Base-by-base conservation (phyloP, 495 filamentous ascomycete genomes). In the Aspergillus heteromorphus region DNA sequence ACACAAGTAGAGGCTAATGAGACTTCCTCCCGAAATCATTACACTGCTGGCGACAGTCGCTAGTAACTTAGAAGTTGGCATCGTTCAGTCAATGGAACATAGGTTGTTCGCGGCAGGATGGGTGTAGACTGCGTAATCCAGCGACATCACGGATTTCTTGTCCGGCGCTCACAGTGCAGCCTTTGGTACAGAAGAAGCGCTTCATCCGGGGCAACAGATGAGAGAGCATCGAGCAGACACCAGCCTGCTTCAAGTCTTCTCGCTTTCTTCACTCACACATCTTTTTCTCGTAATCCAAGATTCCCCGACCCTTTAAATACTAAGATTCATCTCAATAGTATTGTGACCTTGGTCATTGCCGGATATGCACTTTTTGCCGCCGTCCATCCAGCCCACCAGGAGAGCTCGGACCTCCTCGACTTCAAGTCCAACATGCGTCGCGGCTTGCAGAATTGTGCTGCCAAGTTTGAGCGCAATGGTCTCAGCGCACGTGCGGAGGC, bases 351-450 rank as follows among this genome's bases (percentile, higher is more conserved):
- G 43, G 43, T 13, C 9, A 47, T 47, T 29, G 43, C 25, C 7
- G 43, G 43, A 29, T 23, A 23, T 8, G 43, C 43, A 23, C 21
- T 47, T 27, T 23, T 47, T 16, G 43, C 43, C 9, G 23, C 21
- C 43, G 21, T 23, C 14, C 43, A 47, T 16, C 43, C 43, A n/a
- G 43, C 21, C 16, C 43, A 47, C 16, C 21, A 47, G 21, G 43
- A 29, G 21, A 47, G 14, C 27, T 47, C 43, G 7, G 43, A 47
- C 23, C 43, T 47, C 43, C 21, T 47, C 21, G 43, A 27, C 1
- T 47, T 47, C 43, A 47, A 47, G 21, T 19, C 43, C 23, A 47
- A 47, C 19, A 47, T 47, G 43, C 43, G 43, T 47, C 43, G 43
- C 43, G 43, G 43, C 21, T 16, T 47, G 17, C 19, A 47, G 21